Conservation (phyloP, 495 filamentous ascomycete species). For the Aspergillus kassunensis region DNA sequence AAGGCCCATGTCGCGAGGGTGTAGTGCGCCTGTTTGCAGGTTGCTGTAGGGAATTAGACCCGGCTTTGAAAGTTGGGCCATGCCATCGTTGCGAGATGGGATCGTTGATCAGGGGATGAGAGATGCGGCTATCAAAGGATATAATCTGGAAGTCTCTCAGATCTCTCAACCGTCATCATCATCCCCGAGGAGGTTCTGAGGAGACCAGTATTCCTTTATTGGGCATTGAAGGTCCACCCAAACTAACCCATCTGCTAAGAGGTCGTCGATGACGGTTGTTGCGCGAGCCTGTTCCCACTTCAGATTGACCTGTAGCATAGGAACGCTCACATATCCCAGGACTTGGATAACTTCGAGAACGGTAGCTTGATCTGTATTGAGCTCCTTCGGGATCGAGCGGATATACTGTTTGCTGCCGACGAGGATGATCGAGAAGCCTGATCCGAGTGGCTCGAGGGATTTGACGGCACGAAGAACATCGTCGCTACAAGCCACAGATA, state of each 20-base stretch:
- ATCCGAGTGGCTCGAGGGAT: constrained; percentile 81
- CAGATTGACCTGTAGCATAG: constrained; percentile 89
- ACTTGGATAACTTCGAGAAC: constrained; percentile 86
- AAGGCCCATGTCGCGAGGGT: too few relatives aligned
- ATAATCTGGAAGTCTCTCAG: too few relatives aligned
- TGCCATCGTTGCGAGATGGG: too few relatives aligned
- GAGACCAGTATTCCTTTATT: constrained; percentile 96
- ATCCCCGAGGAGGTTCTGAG: constrained; percentile 47
- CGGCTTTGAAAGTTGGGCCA: too few relatives aligned
- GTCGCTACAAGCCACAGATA: constrained; percentile 49
- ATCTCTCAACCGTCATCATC: constrained; percentile 25
- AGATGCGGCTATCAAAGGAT: too few relatives aligned
- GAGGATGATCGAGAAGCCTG: constrained; percentile 74
- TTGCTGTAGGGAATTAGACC: too few relatives aligned
- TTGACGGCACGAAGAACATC: constrained; percentile 88
- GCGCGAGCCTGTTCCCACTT: constrained; percentile 81
- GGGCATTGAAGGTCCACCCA: constrained; percentile 87
- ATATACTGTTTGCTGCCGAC: constrained; percentile 86
- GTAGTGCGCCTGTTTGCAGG: too few relatives aligned
- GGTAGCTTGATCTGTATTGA: constrained; percentile 89
- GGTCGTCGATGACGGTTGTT: constrained; percentile 83
- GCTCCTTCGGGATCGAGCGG: constrained; percentile 89
- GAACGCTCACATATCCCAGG: constrained; percentile 81
- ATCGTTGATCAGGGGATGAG: too few relatives aligned
- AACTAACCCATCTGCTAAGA: constrained; percentile 85